Evolutionary conservation across 169 alveolate species (phyloP).

Genomic region (Plasmodium yoelii): DNA sequence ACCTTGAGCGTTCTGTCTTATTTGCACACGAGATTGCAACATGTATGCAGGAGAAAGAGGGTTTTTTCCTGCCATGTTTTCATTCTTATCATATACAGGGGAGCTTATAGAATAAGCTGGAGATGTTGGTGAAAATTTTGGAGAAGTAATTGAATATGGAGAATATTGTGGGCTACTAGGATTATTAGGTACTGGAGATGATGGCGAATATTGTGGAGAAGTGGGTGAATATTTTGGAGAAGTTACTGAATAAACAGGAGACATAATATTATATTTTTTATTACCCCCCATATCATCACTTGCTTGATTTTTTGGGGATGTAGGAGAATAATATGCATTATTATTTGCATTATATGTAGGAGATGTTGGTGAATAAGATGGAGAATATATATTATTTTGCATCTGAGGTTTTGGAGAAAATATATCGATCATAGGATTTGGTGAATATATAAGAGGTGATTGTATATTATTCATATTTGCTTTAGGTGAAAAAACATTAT

Average conservation of each 20-base stretch:
- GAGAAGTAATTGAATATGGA: slow-evolving; percentile 36
- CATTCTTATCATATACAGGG: slow-evolving; percentile 81
- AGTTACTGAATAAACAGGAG: slow-evolving; percentile 76
- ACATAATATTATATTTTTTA: slow-evolving; percentile 27
- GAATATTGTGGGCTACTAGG: slow-evolving; percentile 77
- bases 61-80: slow-evolving; percentile 11
- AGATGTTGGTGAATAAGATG: slow-evolving; percentile 86
- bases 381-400: slow-evolving; percentile 77
- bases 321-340: slow-evolving; percentile 79
- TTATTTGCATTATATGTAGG: slow-evolving; percentile 84
- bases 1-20: slow-evolving; percentile 40
- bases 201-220: slow-evolving; percentile 84
- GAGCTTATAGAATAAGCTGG: slow-evolving; percentile 90
- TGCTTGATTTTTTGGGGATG: slow-evolving; percentile 84
- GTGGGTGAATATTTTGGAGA: slow-evolving; percentile 91
- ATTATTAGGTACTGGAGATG: slow-evolving; percentile 75
- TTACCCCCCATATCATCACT: slow-evolving; percentile 28
- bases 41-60: slow-evolving; percentile 72
- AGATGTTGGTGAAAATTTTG: slow-evolving; percentile 88
- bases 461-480: slow-evolving; percentile 80
- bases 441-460: slow-evolving; percentile 84
- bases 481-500: slow-evolving; percentile 81
- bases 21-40: slow-evolving; percentile 66
- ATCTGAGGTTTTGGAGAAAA: slow-evolving; percentile 69
- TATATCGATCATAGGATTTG: slow-evolving; percentile 76